These are phyloP conservation scores for Naegleria gruberi DNA, from an alignment of 208 protist genomes.

Conservation along the genomic window DNA sequence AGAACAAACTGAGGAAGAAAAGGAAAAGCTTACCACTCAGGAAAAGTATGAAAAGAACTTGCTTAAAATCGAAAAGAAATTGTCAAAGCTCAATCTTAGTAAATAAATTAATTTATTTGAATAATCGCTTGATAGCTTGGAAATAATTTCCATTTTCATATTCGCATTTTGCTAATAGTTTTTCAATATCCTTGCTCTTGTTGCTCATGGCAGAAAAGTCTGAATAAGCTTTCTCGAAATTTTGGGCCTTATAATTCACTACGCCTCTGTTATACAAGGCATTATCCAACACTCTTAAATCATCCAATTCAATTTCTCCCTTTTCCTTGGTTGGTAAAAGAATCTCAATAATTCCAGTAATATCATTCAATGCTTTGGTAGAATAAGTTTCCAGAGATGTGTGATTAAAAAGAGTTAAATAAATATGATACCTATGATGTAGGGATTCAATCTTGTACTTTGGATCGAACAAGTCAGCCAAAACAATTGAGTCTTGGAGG, in stretches of 20 bases:
- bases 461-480: not conserved
- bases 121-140: not conserved
- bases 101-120: not conserved
- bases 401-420: not conserved
- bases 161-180: not conserved
- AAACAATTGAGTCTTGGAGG: not conserved
- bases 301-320: not conserved
- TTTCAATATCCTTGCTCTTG: not conserved
- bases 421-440: not conserved
- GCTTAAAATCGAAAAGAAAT: not conserved
- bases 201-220: not conserved
- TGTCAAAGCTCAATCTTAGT: not conserved
- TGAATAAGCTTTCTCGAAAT: not conserved
- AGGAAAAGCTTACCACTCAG: not conserved
- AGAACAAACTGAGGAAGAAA: not conserved
- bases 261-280: not conserved
- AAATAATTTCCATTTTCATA: not conserved
- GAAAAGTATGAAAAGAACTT: not conserved
- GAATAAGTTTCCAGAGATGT: not conserved
- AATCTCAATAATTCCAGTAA: not conserved
- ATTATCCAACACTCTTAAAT: not conserved
- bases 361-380: not conserved
- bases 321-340: not conserved
- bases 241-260: not conserved
- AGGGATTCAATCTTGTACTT: not conserved